Base-by-base conservation (phyloP, 352 stramenopile species). In the Globisporangium yorkense region DNA sequence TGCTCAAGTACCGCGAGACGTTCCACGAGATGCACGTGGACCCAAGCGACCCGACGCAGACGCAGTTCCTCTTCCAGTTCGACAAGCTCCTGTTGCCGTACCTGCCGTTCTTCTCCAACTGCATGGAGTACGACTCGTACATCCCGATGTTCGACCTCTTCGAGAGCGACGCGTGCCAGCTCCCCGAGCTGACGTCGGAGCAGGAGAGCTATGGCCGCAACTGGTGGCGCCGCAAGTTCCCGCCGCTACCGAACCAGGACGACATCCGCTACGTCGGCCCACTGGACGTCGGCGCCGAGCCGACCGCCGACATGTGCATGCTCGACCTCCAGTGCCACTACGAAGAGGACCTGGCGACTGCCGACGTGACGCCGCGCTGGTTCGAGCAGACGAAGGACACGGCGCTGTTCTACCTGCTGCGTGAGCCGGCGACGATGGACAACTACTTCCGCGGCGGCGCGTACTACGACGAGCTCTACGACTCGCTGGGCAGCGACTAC, bases 31-130 rank as follows among this genome's bases (percentile, higher is more conserved):
- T 96, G 71, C 77, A 87, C n/a, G 16, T 70, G 43, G 68, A 94
- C 49, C 68, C 70, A 5, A 76, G 67, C 0, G 77, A 88, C 40
- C 47, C 60, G 2, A 72, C 72, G 0, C 56, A 57, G 1, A 58
- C 68, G 9, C 74, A 89, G 59, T 88, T 82, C 40, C 12, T 81
- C 35, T 94, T 90, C 66, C 77, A 79, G 40, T 92, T 94, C 51
- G 69, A 91, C 18, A 89, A 86, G 41, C 50, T 94, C 20, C 33
- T 98, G 54, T 68, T 99, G 0, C 88, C 96, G 7, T 99, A 99
- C 64, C 51, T 99, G 33, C 96, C 96, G 8, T 99, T 98, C 61
- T 88, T 98, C 51, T 98, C 92, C 6, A 98, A 97, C 54, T 99
- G 96, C 70, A 84, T 87, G 70, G 86, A 96, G 51, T 99, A 97